phyloP scores from a whole-genome alignment of 177 flowering plant genomes.

The Vitis hybrid region DNA sequence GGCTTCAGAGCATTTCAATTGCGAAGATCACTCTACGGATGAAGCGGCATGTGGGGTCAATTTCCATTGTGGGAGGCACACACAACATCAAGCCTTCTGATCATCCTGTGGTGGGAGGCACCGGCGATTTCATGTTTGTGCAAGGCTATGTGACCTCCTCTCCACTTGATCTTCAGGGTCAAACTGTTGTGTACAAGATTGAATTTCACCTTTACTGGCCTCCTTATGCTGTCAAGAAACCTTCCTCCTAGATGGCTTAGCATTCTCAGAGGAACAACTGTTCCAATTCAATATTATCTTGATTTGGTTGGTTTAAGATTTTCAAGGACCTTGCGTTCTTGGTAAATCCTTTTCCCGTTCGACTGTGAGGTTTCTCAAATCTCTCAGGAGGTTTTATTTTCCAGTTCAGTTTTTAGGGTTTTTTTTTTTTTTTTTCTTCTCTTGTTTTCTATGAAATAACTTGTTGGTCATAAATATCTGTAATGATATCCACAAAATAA shows the following conservation, averaged over 20 bases:
- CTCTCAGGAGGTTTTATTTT: too few species aligned
- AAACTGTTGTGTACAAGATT: conserved; percentile 38
- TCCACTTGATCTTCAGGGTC: conserved; percentile 32
- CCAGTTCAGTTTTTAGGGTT: too few species aligned
- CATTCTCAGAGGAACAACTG: background rate
- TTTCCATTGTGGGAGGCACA: conserved; percentile 39
- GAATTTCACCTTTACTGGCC: conserved; percentile 54
- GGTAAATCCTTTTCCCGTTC: too few species aligned
- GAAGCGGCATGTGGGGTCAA: conserved; percentile 33
- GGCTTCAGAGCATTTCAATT: conserved; percentile 31
- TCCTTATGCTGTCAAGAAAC: conserved; percentile 20
- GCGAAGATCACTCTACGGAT: conserved; percentile 36
- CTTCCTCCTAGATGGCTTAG: background rate
- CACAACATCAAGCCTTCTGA: conserved; percentile 36
- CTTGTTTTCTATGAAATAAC: too few species aligned
- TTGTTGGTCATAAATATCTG: too few species aligned
- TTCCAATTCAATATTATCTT: too few species aligned
- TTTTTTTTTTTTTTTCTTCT: too few species aligned
- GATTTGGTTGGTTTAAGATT: too few species aligned
- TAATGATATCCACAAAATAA: too few species aligned
- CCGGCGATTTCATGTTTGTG: conserved; percentile 46
- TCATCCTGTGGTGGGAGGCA: conserved; percentile 46
- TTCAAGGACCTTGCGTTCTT: too few species aligned
- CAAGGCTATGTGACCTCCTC: conserved; percentile 45
- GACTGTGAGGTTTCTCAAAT: too few species aligned